Percentiles rank a stretch among this genome's conserved stretches.
These are phyloP conservation scores for Starmerella tilneyi DNA, from an alignment of 805 yeast genomes.

Conservation along the genomic window DNA sequence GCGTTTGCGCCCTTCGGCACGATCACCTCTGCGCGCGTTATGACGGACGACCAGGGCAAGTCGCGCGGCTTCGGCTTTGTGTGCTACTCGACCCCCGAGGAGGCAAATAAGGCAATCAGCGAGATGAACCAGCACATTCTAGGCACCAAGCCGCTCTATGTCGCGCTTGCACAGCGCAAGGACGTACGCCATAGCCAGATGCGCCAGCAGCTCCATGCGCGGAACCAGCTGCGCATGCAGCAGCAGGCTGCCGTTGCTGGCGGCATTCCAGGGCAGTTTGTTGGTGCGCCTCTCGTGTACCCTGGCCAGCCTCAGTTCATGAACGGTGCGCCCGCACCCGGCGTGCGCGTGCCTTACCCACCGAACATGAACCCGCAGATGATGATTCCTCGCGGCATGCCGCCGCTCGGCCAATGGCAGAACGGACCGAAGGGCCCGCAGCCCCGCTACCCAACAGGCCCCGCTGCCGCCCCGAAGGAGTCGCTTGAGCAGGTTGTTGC, in stretches of 20 bases:
- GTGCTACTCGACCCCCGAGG: conserved; percentile 95
- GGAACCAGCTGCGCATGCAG: conserved; percentile 97
- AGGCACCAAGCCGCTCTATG: conserved; percentile 91
- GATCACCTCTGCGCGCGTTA: conserved; percentile 91
- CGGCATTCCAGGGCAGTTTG: conserved; percentile 78
- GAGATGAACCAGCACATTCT: conserved; percentile 98
- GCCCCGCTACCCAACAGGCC: conserved; percentile 24
- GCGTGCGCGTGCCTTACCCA: conserved; percentile 51
- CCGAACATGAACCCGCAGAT: conserved; percentile 27
- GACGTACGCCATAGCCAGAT: conserved; percentile 95
- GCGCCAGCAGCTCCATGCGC: conserved; percentile 95
- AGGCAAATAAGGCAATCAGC: conserved; percentile 95
- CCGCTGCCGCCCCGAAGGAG: conserved; percentile 26
- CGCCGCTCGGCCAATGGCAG: conserved; percentile 34
- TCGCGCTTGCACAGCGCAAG: conserved; percentile 97
- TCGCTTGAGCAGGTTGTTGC: conserved; percentile 59
- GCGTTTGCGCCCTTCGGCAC: conserved; percentile 89
- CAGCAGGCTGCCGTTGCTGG: conserved; percentile 75
- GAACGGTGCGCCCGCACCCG: conserved; percentile 46
- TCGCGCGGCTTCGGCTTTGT: conserved; percentile 98
- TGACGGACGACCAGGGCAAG: conserved; percentile 89
- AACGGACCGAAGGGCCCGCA: conserved; percentile 22
- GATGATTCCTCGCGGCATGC: conserved; percentile 31
- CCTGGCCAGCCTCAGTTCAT: conserved; percentile 64
- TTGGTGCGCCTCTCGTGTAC: conserved; percentile 37